phyloP scores from a whole-genome alignment of 2,329 filamentous ascomycete genomes.

The Teratosphaeria pseudoeucalypti region DNA sequence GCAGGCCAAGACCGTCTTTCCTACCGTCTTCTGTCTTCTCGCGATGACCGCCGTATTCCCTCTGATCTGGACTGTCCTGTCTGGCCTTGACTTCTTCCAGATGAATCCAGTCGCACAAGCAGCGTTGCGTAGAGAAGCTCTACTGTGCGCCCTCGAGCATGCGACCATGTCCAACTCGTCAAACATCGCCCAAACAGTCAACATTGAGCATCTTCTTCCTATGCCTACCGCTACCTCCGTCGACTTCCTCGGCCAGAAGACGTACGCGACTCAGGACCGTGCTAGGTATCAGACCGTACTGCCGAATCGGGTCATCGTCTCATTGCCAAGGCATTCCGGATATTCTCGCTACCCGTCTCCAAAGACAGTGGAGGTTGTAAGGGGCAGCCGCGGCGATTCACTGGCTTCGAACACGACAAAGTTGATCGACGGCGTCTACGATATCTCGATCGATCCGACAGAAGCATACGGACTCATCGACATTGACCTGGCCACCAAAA shows the following conservation, averaged over 20 bases:
- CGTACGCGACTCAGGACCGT: conserved; percentile 1
- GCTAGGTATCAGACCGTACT: conserved; percentile 8
- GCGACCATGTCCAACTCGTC: conserved; percentile 5
- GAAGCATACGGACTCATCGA: conserved; percentile 18
- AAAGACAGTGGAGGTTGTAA: not conserved
- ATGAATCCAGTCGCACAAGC: not conserved
- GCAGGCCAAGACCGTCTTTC: not conserved
- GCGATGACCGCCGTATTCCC: not conserved
- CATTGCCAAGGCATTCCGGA: conserved; percentile 7
- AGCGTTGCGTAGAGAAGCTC: conserved; percentile 9
- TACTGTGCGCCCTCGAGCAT: conserved; percentile 9
- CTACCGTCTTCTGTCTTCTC: not conserved
- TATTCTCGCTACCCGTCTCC: not conserved
- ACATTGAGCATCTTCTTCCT: conserved; percentile 20
- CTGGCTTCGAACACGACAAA: conserved; percentile 12
- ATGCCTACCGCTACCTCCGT: conserved; percentile 2
- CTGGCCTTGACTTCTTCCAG: conserved; percentile 1
- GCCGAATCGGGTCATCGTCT: conserved; percentile 20
- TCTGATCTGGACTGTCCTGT: not conserved
- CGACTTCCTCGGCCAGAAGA: conserved; percentile 4
- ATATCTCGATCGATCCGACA: conserved; percentile 13
- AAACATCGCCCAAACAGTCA: conserved; percentile 11
- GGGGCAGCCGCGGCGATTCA: conserved; percentile 4
- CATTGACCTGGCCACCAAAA: conserved; percentile 13
- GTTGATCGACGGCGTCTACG: conserved; percentile 21